Evolutionary conservation across 345 rosid species (phyloP).

Genomic region (Noccaea bulbosa): DNA sequence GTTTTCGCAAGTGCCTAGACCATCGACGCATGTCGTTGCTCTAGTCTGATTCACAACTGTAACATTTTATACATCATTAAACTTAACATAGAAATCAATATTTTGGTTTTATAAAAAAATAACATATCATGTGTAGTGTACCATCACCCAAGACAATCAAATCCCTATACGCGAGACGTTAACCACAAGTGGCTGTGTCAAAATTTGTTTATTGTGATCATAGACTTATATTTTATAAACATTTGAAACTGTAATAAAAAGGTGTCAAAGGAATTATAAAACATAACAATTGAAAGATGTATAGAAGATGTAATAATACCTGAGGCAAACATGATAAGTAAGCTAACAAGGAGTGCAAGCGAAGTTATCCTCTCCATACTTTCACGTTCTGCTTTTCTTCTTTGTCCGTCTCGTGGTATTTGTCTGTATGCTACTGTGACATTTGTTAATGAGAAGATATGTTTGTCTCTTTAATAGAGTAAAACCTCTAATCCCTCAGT

Average conservation of each 20-base stretch:
- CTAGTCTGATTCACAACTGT: slow-evolving; percentile 16
- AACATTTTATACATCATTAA: neutral
- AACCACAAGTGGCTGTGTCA: no score
- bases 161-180: no score
- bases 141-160: neutral
- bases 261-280: neutral
- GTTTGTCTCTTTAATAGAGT: no score
- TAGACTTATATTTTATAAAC: neutral
- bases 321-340: slow-evolving; percentile 21
- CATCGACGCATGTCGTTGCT: neutral
- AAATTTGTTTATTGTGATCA: no score
- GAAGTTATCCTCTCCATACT: slow-evolving; percentile 6
- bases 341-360: neutral
- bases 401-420: neutral
- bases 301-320: slow-evolving; percentile 11
- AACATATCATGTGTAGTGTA: no score
- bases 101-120: no score
- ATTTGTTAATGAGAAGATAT: neutral
- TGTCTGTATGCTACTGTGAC: neutral
- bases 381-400: neutral
- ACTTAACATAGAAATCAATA: neutral
- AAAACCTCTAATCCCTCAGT: no score
- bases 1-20: slow-evolving; percentile 22
- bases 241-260: slow-evolving; percentile 3
- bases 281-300: neutral